phyloP scores from a whole-genome alignment of 2,329 filamentous ascomycete genomes.

The Fusarium stilboides region DNA sequence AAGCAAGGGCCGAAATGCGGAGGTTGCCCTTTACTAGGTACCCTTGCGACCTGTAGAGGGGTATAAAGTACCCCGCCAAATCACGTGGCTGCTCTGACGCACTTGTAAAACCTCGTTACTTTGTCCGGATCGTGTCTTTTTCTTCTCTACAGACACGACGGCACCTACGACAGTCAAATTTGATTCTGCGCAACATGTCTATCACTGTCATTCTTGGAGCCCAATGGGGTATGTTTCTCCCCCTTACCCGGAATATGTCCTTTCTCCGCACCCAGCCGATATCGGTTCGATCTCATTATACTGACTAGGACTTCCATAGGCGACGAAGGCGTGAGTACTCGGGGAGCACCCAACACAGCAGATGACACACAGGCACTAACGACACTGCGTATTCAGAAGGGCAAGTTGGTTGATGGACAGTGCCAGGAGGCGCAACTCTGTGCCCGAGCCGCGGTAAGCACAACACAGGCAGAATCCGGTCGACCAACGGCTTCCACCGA shows the following conservation, averaged over 20 bases:
- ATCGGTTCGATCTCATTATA: slow-evolving; percentile 43
- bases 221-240: slow-evolving; percentile 57
- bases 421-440: slow-evolving; percentile 52
- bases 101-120: too few species aligned
- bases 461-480: slow-evolving; percentile 24
- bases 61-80: too few species aligned
- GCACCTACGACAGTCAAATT: too few species aligned
- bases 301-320: slow-evolving; percentile 48
- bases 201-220: slow-evolving; percentile 55
- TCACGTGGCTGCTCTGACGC: too few species aligned
- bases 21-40: too few species aligned
- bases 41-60: too few species aligned
- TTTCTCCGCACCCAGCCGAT: slow-evolving; percentile 37
- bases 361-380: slow-evolving; percentile 32
- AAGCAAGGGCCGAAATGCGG: too few species aligned
- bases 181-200: not conserved
- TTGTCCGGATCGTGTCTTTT: too few species aligned
- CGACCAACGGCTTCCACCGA: slow-evolving; percentile 34
- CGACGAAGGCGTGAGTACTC: slow-evolving; percentile 54
- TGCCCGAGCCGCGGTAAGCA: slow-evolving; percentile 54
- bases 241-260: slow-evolving; percentile 33
- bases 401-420: slow-evolving; percentile 57
- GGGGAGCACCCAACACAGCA: slow-evolving; percentile 33
- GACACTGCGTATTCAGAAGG: slow-evolving; percentile 51
- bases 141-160: too few species aligned